phyloP scores from a whole-genome alignment of 192 early-diverging fungal species.

The Entomortierella lignicola region DNA sequence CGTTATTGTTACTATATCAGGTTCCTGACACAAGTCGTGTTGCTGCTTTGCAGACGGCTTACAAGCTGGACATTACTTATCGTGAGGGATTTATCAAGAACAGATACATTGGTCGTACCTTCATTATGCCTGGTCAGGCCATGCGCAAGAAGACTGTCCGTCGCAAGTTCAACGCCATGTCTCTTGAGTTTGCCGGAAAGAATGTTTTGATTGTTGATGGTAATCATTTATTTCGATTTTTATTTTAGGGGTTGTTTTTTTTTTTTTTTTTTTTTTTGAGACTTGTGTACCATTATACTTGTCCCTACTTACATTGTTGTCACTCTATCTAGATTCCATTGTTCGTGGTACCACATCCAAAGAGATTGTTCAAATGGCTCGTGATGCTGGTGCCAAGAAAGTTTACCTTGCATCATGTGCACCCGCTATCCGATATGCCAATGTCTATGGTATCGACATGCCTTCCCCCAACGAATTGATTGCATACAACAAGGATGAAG shows the following conservation, averaged over 20 bases:
- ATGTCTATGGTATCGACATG: constrained; percentile 99
- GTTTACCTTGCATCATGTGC: constrained; percentile 99
- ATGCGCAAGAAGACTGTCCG: constrained; percentile 91
- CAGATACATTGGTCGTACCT: constrained; percentile 98
- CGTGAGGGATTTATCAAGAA: constrained; percentile 99
- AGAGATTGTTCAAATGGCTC: constrained; percentile 99
- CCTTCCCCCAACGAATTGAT: constrained; percentile 93
- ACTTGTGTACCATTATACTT: too few species aligned
- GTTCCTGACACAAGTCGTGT: constrained; percentile 97
- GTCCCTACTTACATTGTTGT: background rate
- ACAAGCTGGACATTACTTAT: constrained; percentile 89
- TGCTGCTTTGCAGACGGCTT: constrained; percentile 92
- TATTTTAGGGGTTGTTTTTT: background rate
- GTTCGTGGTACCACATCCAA: constrained; percentile 99
- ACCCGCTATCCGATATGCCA: constrained; percentile 95
- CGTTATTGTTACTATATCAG: constrained; percentile 40
- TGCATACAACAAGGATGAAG: constrained; percentile 80
- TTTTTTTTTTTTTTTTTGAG: too few species aligned
- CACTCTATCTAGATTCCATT: constrained; percentile 76
- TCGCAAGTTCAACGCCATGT: constrained; percentile 99
- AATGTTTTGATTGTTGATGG: constrained; percentile 98
- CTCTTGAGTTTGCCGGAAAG: constrained; percentile 94
- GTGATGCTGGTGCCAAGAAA: constrained; percentile 97
- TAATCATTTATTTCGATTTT: background rate
- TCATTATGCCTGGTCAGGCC: constrained; percentile 99